Evolutionary conservation across 2,329 filamentous ascomycete species (phyloP).

Genomic region (Pyricularia sp.): DNA sequence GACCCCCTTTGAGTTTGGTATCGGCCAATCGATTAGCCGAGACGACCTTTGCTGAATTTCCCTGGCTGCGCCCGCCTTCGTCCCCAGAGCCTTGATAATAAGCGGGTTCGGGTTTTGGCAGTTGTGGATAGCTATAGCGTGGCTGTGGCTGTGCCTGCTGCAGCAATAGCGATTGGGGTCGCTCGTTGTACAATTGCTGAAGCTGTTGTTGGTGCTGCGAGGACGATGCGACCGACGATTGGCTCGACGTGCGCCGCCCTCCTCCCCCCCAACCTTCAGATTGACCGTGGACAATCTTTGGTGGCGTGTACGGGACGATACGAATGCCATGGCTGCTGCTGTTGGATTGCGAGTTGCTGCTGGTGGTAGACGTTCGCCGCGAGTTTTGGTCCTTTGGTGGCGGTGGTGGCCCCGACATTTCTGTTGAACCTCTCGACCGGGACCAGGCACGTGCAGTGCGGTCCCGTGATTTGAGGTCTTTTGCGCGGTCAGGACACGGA

Average conservation of each 20-base stretch:
- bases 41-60: not conserved
- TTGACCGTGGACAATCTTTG: constrained; percentile 15
- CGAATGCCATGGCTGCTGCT: constrained; percentile 30
- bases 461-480: not conserved
- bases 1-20: constrained; percentile 19
- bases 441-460: not conserved
- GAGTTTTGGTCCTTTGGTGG: constrained; percentile 23
- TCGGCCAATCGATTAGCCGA: constrained; percentile 15
- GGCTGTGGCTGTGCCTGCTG: not conserved
- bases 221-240: constrained; percentile 9
- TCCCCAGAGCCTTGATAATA: not conserved
- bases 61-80: not conserved
- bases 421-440: constrained; percentile 5
- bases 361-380: not conserved
- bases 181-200: not conserved
- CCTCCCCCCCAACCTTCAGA: constrained; percentile 9
- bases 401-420: constrained; percentile 16
- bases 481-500: not conserved
- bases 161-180: constrained; percentile 3
- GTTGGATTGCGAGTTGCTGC: constrained; percentile 21
- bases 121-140: not conserved
- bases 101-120: not conserved
- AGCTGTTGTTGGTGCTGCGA: constrained; percentile 3
- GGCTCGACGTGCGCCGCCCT: constrained; percentile 11
- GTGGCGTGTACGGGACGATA: constrained; percentile 35